These are phyloP conservation scores for Kregervanrija delftensis DNA, from an alignment of 805 yeast species.

Conservation along the genomic window DNA sequence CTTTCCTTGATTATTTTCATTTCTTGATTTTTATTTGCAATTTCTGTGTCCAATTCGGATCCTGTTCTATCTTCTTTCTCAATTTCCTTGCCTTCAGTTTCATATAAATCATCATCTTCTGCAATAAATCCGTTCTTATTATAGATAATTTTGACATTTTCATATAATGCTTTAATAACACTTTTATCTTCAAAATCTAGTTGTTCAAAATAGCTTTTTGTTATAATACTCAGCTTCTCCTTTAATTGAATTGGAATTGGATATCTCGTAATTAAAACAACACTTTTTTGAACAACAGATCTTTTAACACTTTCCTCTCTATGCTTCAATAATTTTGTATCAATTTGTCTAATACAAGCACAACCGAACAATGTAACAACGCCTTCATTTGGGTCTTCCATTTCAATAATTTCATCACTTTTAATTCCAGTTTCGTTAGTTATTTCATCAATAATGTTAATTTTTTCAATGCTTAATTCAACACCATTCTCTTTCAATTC, in stretches of 20 bases:
- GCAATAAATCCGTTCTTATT: conserved; percentile 21
- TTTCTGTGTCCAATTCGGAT: neutral
- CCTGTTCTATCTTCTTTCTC: neutral
- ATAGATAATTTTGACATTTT: conserved; percentile 48
- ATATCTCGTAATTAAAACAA: conserved; percentile 72
- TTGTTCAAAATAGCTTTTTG: conserved; percentile 80
- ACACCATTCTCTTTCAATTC: conserved; percentile 40
- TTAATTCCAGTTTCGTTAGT: conserved; percentile 13
- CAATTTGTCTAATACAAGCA: conserved; percentile 83
- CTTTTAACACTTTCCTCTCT: conserved; percentile 33
- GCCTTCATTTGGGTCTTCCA: conserved; percentile 21
- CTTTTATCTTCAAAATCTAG: conserved; percentile 64
- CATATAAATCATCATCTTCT: conserved; percentile 27
- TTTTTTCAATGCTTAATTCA: conserved; percentile 31
- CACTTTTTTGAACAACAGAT: conserved; percentile 84
- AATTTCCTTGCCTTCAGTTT: conserved; percentile 3
- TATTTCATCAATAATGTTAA: conserved; percentile 1
- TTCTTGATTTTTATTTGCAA: conserved; percentile 6
- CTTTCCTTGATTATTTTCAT: conserved; percentile 38
- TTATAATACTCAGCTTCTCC: conserved; percentile 85
- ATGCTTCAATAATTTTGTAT: conserved; percentile 44
- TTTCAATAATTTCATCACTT: conserved; percentile 4
- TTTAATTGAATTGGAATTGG: conserved; percentile 86
- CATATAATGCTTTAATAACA: conserved; percentile 63
- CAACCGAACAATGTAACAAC: conserved; percentile 84